Conservation (phyloP, 1,139 yeast genomes). For the Geotrichum reessii region DNA sequence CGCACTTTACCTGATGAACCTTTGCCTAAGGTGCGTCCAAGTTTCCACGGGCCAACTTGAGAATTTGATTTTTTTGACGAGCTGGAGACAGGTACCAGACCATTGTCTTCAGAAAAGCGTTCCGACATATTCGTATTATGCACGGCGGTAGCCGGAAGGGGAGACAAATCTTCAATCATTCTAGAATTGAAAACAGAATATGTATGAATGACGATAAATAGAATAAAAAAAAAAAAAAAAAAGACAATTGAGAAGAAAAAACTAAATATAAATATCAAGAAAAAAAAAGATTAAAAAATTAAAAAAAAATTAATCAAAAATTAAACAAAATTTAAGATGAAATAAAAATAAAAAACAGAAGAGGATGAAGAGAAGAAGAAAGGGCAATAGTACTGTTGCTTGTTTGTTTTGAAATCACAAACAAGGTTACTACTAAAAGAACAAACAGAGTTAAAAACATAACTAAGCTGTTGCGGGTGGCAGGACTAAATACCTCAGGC, state of each 20-base stretch:
- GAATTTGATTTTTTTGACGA: constrained; percentile 53
- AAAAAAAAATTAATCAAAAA: neutral
- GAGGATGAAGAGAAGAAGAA: neutral
- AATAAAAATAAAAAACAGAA: neutral
- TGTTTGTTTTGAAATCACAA: neutral
- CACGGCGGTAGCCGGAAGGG: neutral
- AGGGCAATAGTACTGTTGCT: neutral
- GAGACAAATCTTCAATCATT: neutral
- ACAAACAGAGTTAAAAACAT: neutral
- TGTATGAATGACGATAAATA: neutral
- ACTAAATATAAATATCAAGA: neutral
- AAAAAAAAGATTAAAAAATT: neutral
- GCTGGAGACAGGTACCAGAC: constrained; percentile 55
- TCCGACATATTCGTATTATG: neutral
- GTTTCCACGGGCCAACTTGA: constrained; percentile 92
- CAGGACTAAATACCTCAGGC: neutral
- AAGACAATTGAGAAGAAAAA: constrained; percentile 4
- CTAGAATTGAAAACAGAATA: constrained; percentile 4
- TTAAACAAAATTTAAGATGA: neutral
- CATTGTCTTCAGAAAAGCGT: constrained; percentile 32
- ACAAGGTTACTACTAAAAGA: neutral
- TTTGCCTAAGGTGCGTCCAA: constrained; percentile 87
- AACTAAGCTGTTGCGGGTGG: neutral
- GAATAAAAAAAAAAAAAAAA: neutral
- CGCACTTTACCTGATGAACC: constrained; percentile 95